Evolutionary conservation across 306 rosid genomes (phyloP), one percentile per base, ranked within the genome.

Genomic region (Lablab purpureus): DNA sequence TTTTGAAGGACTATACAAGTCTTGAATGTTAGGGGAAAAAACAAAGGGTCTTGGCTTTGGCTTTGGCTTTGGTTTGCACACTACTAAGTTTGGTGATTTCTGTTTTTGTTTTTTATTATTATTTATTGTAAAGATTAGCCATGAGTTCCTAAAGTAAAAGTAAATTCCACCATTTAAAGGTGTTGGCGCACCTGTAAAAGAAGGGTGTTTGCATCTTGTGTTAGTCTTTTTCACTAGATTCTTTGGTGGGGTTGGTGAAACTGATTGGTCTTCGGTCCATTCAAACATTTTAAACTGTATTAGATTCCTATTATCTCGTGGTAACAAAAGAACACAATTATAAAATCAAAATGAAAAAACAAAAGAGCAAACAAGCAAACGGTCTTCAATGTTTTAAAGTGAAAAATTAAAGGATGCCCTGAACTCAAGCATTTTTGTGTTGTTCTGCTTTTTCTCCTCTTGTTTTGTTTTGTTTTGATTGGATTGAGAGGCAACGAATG

Each of bases 141-240:
- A 59, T 88, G 88, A 90, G 85, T 87, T 85, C 79, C 76, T 78
- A 78, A 88, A 87, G 85, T 84, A 88, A 88, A 80, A 90, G 92
- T 80, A 81, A 88, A 84, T 70, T 77, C 93, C 88, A 82, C 87
- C 89, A 73, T 75, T 84, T 80, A 89, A 89, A 90, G 89, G 82
- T 80, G 86, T 77, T 75, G 83, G 85, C 27, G 88, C 81, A 85
- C 85, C 87, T 86, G 85, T 73, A 84, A 86, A 86, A 85, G 85
- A 81, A 84, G 80, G 75, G 82, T 81, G 84, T 70, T 80, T 84
- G 85, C 87, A 85, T 85, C 86, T 81, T 82, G 81, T 81, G 90
- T 78, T 84, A 22, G 83, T 76, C 84, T 71, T 87, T 88, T 87
- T 90, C 87, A 79, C 76, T 83, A 32, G 89, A 88, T 85, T 84